A percentile compares a stretch with the other conserved stretches of the same genome.
Evolutionary conservation across 148 eudicot species (phyloP).

Genomic region (Suaeda aralocaspica): DNA sequence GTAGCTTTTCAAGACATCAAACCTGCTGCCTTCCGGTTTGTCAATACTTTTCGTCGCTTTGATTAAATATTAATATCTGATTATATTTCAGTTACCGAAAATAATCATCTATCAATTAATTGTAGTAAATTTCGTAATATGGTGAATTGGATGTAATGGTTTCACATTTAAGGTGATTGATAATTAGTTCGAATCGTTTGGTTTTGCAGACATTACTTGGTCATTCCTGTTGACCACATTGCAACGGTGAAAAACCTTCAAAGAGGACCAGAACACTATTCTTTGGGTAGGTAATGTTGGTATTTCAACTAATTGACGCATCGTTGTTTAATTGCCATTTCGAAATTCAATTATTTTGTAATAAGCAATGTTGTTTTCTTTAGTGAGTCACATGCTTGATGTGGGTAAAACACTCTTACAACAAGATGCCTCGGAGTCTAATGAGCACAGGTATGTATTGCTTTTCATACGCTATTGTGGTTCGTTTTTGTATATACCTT

Average conservation of each 20-base stretch:
- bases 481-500: neutral
- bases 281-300: conserved; percentile 46
- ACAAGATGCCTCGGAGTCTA: conserved; percentile 61
- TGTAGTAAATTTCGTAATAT: too few relatives aligned
- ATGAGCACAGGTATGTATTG: conserved; percentile 69
- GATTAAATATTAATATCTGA: too few relatives aligned
- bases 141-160: too few relatives aligned
- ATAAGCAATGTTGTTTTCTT: conserved; percentile 24
- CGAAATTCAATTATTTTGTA: conserved; percentile 10
- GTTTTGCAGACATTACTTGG: conserved; percentile 74
- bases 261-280: conserved; percentile 52
- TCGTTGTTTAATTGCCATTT: conserved; percentile 3
- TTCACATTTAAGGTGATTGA: neutral
- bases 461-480: conserved; percentile 7
- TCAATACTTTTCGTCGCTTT: neutral
- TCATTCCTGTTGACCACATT: conserved; percentile 79
- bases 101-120: too few relatives aligned
- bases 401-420: conserved; percentile 64
- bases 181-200: conserved; percentile 6
- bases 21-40: conserved; percentile 57
- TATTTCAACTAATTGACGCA: neutral
- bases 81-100: too few relatives aligned
- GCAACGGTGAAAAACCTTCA: conserved; percentile 71
- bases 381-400: conserved; percentile 82
- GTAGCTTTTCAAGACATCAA: conserved; percentile 81